Conservation (phyloP, 2,329 filamentous ascomycete genomes). For the Alternaria postmessia region DNA sequence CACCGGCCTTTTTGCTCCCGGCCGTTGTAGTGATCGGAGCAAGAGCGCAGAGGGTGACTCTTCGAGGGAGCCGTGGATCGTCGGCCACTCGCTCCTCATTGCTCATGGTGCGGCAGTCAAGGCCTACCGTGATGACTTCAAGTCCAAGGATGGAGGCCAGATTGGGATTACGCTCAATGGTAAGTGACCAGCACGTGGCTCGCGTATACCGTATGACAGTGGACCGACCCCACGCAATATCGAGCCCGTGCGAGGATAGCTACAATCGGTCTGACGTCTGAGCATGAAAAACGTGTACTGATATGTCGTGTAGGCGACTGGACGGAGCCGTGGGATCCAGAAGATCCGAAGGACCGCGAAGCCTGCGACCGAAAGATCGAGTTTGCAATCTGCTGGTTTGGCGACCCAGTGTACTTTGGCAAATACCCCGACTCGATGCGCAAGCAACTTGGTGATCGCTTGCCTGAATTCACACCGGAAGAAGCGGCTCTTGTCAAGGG, state of each 20-base stretch:
- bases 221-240: constrained; percentile 4
- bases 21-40: constrained; percentile 77
- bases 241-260: neutral
- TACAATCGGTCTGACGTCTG: neutral
- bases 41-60: constrained; percentile 77
- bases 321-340: constrained; percentile 81
- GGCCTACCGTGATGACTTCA: constrained; percentile 83
- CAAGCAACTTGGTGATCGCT: constrained; percentile 78
- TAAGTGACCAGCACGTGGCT: constrained; percentile 47
- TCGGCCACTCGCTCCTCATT: constrained; percentile 80
- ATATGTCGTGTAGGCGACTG: constrained; percentile 67
- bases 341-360: constrained; percentile 76
- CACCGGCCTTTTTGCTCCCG: constrained; percentile 80
- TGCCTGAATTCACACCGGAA: constrained; percentile 77
- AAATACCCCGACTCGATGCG: constrained; percentile 85
- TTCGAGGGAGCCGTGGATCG: constrained; percentile 80
- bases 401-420: constrained; percentile 85
- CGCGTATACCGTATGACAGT: constrained; percentile 19
- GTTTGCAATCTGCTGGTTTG: constrained; percentile 88
- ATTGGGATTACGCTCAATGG: constrained; percentile 90
- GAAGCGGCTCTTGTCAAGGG: constrained; percentile 78
- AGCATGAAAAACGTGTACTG: constrained; percentile 20
- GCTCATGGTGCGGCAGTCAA: constrained; percentile 84
- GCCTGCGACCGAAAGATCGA: constrained; percentile 83
- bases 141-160: constrained; percentile 73